Conservation (phyloP, 495 filamentous ascomycete species). For the Neurospora sp. region DNA sequence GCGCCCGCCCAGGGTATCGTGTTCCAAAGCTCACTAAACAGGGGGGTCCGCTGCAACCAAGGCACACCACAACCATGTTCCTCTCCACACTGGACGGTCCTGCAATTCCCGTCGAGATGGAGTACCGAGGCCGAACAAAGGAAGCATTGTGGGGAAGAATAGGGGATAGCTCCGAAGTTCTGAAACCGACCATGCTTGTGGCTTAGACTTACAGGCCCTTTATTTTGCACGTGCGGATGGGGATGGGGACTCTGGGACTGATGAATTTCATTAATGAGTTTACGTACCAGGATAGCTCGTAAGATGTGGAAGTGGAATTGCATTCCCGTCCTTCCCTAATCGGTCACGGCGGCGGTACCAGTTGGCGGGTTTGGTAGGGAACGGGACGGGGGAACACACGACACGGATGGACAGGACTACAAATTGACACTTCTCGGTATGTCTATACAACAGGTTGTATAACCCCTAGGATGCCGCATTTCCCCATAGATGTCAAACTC, state of each 20-base stretch:
- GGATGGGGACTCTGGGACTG: background rate
- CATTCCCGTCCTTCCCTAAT: background rate
- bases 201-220: background rate
- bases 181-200: background rate
- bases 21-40: background rate
- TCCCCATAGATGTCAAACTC: background rate
- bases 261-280: background rate
- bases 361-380: background rate
- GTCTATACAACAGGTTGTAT: background rate
- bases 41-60: background rate
- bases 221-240: background rate
- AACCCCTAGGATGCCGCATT: background rate
- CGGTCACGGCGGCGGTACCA: background rate
- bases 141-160: background rate
- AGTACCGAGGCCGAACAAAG: background rate
- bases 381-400: background rate
- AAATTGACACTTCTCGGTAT: background rate
- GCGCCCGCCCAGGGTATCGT: background rate
- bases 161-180: background rate
- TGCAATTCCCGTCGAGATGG: slow-evolving; percentile 2
- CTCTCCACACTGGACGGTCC: background rate
- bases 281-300: background rate
- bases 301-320: background rate
- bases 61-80: background rate
- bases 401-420: background rate